A percentile compares a stretch with the other conserved stretches of the same genome.
These are phyloP conservation scores for Leccinum angustisporum DNA, from an alignment of 1,284 basidiomycete species.

Conservation along the genomic window DNA sequence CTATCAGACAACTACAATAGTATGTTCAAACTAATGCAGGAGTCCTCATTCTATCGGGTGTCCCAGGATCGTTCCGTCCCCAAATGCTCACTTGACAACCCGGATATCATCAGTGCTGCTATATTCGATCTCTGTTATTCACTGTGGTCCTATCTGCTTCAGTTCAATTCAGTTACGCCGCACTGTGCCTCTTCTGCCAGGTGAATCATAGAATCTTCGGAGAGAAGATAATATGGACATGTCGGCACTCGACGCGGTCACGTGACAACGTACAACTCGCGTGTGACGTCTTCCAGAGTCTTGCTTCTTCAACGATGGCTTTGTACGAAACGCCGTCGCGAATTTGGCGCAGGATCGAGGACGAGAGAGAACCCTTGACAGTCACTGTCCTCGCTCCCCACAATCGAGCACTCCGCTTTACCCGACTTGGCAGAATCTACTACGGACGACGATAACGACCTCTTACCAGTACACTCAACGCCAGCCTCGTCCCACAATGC, in stretches of 20 bases:
- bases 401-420: slow-evolving; percentile 59
- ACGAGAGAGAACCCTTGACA: slow-evolving; percentile 64
- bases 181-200: too few relatives aligned
- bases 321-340: slow-evolving; percentile 76
- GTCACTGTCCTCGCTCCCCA: slow-evolving; percentile 71
- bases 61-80: too few relatives aligned
- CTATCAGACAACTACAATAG: too few relatives aligned
- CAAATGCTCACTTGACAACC: too few relatives aligned
- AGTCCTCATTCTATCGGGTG: too few relatives aligned
- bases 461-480: slow-evolving; percentile 59
- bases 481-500: slow-evolving; percentile 49
- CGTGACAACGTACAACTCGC: neutral
- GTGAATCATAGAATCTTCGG: too few relatives aligned
- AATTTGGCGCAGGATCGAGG: slow-evolving; percentile 77
- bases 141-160: too few relatives aligned
- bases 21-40: too few relatives aligned
- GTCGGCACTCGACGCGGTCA: neutral
- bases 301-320: slow-evolving; percentile 26
- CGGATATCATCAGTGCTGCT: too few relatives aligned
- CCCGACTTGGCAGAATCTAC: slow-evolving; percentile 34
- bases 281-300: neutral
- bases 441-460: slow-evolving; percentile 37
- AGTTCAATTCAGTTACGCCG: too few relatives aligned
- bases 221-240: too few relatives aligned
- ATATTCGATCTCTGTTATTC: too few relatives aligned